phyloP scores from a whole-genome alignment of 2,329 filamentous ascomycete genomes.

The Calonectria multiphialidica region DNA sequence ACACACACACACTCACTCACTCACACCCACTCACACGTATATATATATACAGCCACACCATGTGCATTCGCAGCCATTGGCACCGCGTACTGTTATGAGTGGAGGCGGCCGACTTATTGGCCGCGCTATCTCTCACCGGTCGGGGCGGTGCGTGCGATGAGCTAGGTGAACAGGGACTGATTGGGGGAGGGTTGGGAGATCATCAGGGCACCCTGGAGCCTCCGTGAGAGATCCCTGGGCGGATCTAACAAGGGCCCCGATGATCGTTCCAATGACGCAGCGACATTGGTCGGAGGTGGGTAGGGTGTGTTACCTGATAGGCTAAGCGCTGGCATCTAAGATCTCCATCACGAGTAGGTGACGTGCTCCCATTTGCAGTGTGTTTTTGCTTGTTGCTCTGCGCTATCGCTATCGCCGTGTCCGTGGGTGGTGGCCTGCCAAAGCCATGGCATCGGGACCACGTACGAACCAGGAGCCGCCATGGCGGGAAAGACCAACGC shows the following conservation, averaged over 20 bases:
- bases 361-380: background rate
- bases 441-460: background rate
- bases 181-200: background rate
- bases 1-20: background rate
- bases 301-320: constrained; percentile 8
- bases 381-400: background rate
- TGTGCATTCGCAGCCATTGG: background rate
- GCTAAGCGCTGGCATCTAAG: constrained; percentile 7
- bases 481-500: background rate
- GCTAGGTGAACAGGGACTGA: background rate
- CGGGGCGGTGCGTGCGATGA: background rate
- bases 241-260: background rate
- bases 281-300: background rate
- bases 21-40: too few species aligned
- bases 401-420: constrained; percentile 10
- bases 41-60: too few species aligned
- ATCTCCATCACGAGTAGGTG: background rate
- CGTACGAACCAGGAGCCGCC: background rate
- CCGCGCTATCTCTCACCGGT: background rate
- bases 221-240: background rate
- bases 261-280: constrained; percentile 9
- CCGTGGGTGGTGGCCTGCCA: background rate
- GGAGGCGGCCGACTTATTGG: background rate
- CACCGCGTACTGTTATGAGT: background rate
- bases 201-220: background rate